Conservation (phyloP, 805 yeast species). For the Candida boidinii region DNA sequence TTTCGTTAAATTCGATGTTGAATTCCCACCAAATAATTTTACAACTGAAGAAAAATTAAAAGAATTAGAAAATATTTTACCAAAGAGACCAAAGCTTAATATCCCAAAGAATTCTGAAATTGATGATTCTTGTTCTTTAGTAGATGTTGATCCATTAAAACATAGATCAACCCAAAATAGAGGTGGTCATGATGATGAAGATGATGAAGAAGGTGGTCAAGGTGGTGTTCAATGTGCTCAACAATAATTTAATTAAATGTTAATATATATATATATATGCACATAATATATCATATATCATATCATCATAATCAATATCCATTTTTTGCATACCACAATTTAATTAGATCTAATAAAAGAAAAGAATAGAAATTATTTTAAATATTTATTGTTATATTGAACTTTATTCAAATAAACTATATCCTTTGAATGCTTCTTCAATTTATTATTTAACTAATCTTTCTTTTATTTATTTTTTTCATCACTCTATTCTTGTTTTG, state of each 20-base stretch:
- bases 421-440: background rate
- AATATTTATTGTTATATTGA: no score
- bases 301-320: no score
- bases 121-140: constrained; percentile 48
- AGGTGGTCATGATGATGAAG: constrained; percentile 43
- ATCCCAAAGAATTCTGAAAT: constrained; percentile 69
- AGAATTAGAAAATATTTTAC: constrained; percentile 67
- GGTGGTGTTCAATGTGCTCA: constrained; percentile 86
- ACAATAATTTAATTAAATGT: constrained; percentile 48
- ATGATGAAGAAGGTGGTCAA: constrained; percentile 43
- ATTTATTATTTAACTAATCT: background rate
- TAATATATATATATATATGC: no score
- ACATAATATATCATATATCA: no score
- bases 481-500: no score
- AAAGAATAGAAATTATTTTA: no score
- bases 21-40: constrained; percentile 76
- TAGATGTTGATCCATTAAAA: constrained; percentile 19
- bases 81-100: constrained; percentile 53
- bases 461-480: background rate
- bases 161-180: constrained; percentile 22
- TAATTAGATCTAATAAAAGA: no score
- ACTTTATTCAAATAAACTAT: background rate
- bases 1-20: constrained; percentile 76
- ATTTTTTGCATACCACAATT: no score
- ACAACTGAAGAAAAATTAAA: constrained; percentile 68